A percentile compares a stretch with the other conserved stretches of the same genome.
phyloP scores from a whole-genome alignment of 345 rosid species.

The Hibiscus syriacus region DNA sequence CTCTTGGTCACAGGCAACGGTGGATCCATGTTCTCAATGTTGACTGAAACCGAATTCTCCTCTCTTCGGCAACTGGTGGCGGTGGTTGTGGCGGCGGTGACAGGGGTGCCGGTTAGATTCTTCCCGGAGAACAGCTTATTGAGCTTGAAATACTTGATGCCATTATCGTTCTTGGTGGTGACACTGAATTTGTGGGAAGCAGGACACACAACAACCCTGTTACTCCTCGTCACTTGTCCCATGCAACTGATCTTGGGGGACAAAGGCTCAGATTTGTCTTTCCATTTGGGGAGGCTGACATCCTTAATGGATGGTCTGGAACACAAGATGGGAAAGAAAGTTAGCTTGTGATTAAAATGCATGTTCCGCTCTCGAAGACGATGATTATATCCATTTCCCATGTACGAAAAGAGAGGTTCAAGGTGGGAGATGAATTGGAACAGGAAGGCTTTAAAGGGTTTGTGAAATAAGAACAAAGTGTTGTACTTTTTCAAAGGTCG shows the following conservation, averaged over 20 bases:
- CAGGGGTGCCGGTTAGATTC: slow-evolving; percentile 18
- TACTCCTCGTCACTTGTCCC: slow-evolving; percentile 78
- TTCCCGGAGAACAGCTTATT: slow-evolving; percentile 54
- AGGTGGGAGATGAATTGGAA: too few species aligned
- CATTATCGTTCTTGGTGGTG: not conserved
- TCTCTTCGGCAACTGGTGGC: slow-evolving; percentile 24
- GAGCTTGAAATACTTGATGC: slow-evolving; percentile 50
- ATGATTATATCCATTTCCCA: slow-evolving; percentile 42
- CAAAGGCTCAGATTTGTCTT: slow-evolving; percentile 22
- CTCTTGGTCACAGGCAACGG: slow-evolving; percentile 78
- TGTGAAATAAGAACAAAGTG: not conserved
- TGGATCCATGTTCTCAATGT: slow-evolving; percentile 63
- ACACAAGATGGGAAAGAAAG: slow-evolving; percentile 70
- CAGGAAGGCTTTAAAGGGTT: not conserved
- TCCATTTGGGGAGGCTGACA: slow-evolving; percentile 26
- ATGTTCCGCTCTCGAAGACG: not conserved
- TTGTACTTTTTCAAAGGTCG: not conserved
- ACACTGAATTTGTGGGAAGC: slow-evolving; percentile 21
- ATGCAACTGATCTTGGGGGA: slow-evolving; percentile 86
- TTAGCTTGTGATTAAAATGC: slow-evolving; percentile 19
- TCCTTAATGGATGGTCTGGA: slow-evolving; percentile 60
- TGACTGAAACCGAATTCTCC: too few species aligned
- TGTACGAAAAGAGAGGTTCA: slow-evolving; percentile 1
- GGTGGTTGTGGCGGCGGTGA: not conserved
- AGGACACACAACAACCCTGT: slow-evolving; percentile 45